Base-by-base conservation (phyloP, 192 early-diverging fungal species). In the Coemansia sp. region DNA sequence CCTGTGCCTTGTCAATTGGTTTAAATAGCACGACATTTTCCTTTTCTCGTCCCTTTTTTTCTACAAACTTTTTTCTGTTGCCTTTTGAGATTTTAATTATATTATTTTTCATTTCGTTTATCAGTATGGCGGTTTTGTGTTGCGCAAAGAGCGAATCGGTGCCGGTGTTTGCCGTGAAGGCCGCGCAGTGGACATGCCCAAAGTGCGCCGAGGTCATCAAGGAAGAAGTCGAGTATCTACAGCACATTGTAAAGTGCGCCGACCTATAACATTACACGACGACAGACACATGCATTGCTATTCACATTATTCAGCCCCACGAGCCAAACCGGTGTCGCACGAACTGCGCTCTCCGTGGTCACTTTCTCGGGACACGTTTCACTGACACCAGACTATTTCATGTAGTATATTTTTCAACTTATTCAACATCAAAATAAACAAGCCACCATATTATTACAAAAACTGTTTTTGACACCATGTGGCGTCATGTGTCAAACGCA, bases 151-250 rank as follows among this genome's bases (percentile, higher is more conserved):
- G 31, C 31, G 31, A 34, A 8, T 34, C 31, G 31, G 31, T 34
- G 31, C 31, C 31, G 6, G 31, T 34, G 31, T n/a, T 49, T 21
- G 48, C 15, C 48, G 15, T 49, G 2, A 20, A 8, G 2, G 21
- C 23, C 26, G 49, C 42, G n/a, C 58, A 57, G 55, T 78, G 75
- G 75, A 61, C 40, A 7, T 78, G 75, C 26, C 75, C 75, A 24
- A 68, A 60, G 20, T 78, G 75, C 56, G 40, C 36, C 24, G 64
- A 69, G 49, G 40, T 56, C 2, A 60, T 71, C 36, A 78, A 78
- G 38, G 75, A 78, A 15, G 75, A 78, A 18, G 47, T 66, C 21
- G 48, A 63, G 25, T 78, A 72, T 24, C 66, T 78, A 3, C 66
- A 67, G 23, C 75, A 78, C 34, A 31, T 78, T 15, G 52, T 66